phyloP scores from a whole-genome alignment of 805 yeast species.

The Saccharomycopsis microspora region DNA sequence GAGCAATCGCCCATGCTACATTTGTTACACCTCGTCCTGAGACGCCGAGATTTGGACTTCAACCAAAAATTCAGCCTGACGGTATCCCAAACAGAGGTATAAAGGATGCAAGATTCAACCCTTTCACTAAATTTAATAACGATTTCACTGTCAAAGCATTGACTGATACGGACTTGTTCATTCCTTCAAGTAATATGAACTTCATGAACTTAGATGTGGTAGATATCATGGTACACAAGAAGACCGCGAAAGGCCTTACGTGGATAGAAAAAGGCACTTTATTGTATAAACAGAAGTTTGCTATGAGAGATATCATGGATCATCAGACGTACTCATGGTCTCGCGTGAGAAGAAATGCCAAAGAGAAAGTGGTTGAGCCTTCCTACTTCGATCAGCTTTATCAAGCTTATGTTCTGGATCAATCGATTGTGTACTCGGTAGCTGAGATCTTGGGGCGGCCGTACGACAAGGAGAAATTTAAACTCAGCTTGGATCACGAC shows the following conservation, averaged over 20 bases:
- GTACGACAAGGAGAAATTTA: background rate
- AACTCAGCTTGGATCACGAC: slow-evolving; percentile 5
- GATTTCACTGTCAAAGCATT: background rate
- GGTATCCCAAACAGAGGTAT: background rate
- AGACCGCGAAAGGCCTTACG: too few relatives aligned
- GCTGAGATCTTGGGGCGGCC: slow-evolving; percentile 1
- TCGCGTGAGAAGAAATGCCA: too few relatives aligned
- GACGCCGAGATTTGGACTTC: slow-evolving; percentile 1
- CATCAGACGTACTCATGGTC: too few relatives aligned
- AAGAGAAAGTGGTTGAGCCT: too few relatives aligned
- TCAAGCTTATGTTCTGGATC: slow-evolving; percentile 4
- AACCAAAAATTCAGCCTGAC: slow-evolving; percentile 1
- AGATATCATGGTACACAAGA: too few relatives aligned
- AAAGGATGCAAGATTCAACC: background rate
- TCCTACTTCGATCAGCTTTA: slow-evolving; percentile 3
- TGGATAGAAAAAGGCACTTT: too few relatives aligned
- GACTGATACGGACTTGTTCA: background rate
- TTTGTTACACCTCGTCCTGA: background rate
- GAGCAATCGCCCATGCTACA: background rate
- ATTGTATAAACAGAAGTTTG: too few relatives aligned
- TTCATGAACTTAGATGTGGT: too few relatives aligned
- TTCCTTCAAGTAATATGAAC: too few relatives aligned
- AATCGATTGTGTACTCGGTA: background rate
- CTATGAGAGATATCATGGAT: too few relatives aligned
- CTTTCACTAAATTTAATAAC: background rate